These are phyloP conservation scores for Trichoderma citrinoviride DNA, from an alignment of 2,329 filamentous ascomycete genomes.

Conservation along the genomic window DNA sequence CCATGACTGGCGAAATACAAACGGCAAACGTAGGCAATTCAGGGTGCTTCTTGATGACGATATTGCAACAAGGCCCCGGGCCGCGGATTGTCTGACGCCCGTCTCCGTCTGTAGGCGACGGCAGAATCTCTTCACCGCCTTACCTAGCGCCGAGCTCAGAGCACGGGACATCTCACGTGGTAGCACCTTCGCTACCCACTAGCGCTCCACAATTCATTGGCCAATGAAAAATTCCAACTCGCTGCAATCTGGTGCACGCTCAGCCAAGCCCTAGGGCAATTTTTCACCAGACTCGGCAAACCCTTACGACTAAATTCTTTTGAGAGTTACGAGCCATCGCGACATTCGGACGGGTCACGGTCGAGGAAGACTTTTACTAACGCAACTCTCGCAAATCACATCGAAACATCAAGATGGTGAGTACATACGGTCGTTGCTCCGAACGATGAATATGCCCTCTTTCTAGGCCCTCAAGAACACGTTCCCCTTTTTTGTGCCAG, in stretches of 20 bases:
- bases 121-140: slow-evolving; percentile 33
- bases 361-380: slow-evolving; percentile 37
- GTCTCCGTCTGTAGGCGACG: slow-evolving; percentile 13
- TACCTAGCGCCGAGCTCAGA: background rate
- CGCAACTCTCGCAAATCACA: slow-evolving; percentile 41
- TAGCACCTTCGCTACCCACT: slow-evolving; percentile 5
- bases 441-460: slow-evolving; percentile 20
- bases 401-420: slow-evolving; percentile 50
- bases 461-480: background rate
- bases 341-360: slow-evolving; percentile 36
- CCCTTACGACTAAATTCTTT: slow-evolving; percentile 36
- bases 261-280: slow-evolving; percentile 40
- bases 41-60: slow-evolving; percentile 15
- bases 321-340: slow-evolving; percentile 34
- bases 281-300: slow-evolving; percentile 40
- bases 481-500: slow-evolving; percentile 21
- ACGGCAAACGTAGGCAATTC: background rate
- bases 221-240: slow-evolving; percentile 37
- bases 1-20: slow-evolving; percentile 41
- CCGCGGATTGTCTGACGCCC: slow-evolving; percentile 7
- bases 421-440: slow-evolving; percentile 31
- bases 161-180: slow-evolving; percentile 29
- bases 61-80: slow-evolving; percentile 5
- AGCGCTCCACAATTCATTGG: background rate
- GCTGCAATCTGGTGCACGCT: slow-evolving; percentile 24